Base-by-base conservation (phyloP, 1,139 yeast species). In the Zygotorulaspora mrakii region DNA sequence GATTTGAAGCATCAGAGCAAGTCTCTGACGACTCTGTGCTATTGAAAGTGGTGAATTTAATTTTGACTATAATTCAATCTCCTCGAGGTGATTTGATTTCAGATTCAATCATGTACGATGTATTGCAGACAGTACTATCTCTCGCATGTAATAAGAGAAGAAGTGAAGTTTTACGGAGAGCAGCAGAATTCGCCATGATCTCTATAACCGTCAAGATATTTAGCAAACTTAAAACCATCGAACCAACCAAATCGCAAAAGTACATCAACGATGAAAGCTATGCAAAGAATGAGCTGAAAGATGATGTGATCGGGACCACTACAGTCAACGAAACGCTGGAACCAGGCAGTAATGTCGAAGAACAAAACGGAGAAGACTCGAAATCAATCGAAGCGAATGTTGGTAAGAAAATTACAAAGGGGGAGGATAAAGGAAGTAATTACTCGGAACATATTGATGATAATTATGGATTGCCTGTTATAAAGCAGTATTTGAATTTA, bases 1-100 rank as follows among this genome's bases (percentile, higher is more conserved):
- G 96, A 26, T 94, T 91, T 60, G 97, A 91, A 66, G 96, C 96
- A 1, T 85, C 94, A 0, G 96, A 89, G 58, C 95, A 88, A 59
- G 77, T 82, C 30, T 82, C 89, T 29, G 98, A 94, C 64, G 98
- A 94, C 57, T 86, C 95, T 0, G 94, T 94, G 4, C 68, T 94
- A 39, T 70, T 89, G 39, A 86, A 86, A 55, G 94, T 94, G 17
- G 73, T 94, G 50, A 70, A 83, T 31, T 68, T 91, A 27, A 70
- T 91, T 60, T 94, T 87, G 53, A 67, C 70, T 29, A 73, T 89
- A 22, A 74, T 88, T 21, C 70, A 71, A 12, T 78, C 91, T n/a
- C 72, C 74, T 1, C 69, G 82, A 33, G 82, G 89, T 10, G 71
- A 70, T 23, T 58, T 77, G 13, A 66, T 91, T 35, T 77, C 91